Evolutionary conservation across 108 stramenopile species (phyloP), one percentile per base, ranked within the genome.

Genomic region (Nitzschia sp.): DNA sequence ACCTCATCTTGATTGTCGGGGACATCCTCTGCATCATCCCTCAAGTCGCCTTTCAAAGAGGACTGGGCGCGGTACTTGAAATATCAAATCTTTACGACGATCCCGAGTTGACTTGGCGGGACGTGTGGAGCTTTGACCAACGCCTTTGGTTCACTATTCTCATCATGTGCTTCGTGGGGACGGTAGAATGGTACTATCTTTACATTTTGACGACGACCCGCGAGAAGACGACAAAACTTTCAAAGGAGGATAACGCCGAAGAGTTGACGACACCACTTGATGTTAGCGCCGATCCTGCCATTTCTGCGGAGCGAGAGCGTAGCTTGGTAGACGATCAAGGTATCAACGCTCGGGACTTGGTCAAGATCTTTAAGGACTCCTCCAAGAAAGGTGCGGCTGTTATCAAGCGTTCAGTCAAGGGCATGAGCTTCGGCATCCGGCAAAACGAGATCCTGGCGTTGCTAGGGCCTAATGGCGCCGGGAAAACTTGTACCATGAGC

Each of bases 41-140:
- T 1, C 60, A 35, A 13, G 34, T 82, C 23, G 72, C 77, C 1
- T 82, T 82, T 36, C 81, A 82, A 49, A 67, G 77, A 18, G 81
- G 74, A 24, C 24, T 82, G n/a, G 75, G 74, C 29, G 73, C 47
- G 13, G 59, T 82, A 2, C 30, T 82, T 19, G 21, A 23, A 4
- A 21, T 80, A 3, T 83, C 79, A 5, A 34, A 57, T 31, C 30
- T 57, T 21, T 64, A 28, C 58, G 27, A 80, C 26, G 78, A 79
- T 36, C 6, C 21, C 17, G 57, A 74, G 17, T 26, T 81, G 33
- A 46, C 72, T 5, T 81, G 80, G 79, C 24, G 25, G 18, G 56
- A 70, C 17, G 77, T 78, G 11, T 81, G 79, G 79, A 24, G 31
- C 18, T 83, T 59, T 54, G 76, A 77, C 35, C n/a, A 64, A 24